These are phyloP conservation scores for Nakazawaea wickerhamii DNA, from an alignment of 805 yeast species.

Conservation along the genomic window DNA sequence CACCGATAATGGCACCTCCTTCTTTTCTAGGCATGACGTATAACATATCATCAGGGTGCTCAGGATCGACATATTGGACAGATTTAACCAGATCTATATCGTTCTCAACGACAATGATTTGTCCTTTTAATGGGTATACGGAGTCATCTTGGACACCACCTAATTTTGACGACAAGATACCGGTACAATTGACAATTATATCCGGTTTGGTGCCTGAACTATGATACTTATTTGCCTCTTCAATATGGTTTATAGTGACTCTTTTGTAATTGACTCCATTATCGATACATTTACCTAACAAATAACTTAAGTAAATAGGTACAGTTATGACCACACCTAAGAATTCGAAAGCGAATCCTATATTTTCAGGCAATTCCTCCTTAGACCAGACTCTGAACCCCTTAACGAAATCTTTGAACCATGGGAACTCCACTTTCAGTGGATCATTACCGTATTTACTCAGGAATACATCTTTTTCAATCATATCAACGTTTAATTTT, in stretches of 20 bases:
- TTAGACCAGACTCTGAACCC: constrained; percentile 27
- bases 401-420: constrained; percentile 35
- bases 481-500: constrained; percentile 16
- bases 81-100: constrained; percentile 30
- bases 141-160: constrained; percentile 40
- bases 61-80: constrained; percentile 30
- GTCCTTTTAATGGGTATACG: constrained; percentile 53
- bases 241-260: constrained; percentile 34
- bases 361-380: constrained; percentile 25
- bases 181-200: constrained; percentile 54
- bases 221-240: constrained; percentile 43
- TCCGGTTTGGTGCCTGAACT: constrained; percentile 36
- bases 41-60: constrained; percentile 39
- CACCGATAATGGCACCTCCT: constrained; percentile 70
- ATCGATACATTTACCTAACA: constrained; percentile 38
- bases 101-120: constrained; percentile 48
- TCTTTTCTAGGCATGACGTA: constrained; percentile 69
- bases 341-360: constrained; percentile 38
- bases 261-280: constrained; percentile 45
- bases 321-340: constrained; percentile 57
- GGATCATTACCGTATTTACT: constrained; percentile 20
- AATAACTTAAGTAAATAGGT: constrained; percentile 47
- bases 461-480: constrained; percentile 21
- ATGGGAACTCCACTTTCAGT: constrained; percentile 21
- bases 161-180: constrained; percentile 40